phyloP scores from a whole-genome alignment of 106 monocot species.

The Acorus gramineus region DNA sequence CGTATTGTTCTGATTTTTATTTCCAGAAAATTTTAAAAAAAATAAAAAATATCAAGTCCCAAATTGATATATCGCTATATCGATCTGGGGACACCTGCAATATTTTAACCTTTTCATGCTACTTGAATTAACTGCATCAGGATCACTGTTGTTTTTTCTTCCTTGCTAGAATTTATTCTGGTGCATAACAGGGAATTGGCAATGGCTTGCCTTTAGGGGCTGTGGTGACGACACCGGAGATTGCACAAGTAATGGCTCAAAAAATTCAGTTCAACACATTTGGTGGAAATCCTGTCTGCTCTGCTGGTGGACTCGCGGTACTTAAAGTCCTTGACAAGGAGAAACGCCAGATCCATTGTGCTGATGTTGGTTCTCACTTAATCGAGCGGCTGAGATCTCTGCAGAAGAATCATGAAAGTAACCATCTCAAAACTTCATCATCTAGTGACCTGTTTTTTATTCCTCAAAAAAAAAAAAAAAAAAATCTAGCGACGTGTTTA shows the following conservation, averaged over 20 bases:
- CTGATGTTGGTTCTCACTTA: conserved; percentile 71
- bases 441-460: not conserved
- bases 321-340: conserved; percentile 93
- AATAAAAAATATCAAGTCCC: too few relatives aligned
- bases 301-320: conserved; percentile 83
- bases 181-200: conserved; percentile 66
- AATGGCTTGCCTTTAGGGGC: conserved; percentile 96
- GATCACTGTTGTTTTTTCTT: too few relatives aligned
- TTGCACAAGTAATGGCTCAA: conserved; percentile 77
- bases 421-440: not conserved
- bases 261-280: conserved; percentile 94
- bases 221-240: conserved; percentile 95
- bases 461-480: not conserved
- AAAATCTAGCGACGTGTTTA: too few relatives aligned
- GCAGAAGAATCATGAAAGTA: conserved; percentile 86
- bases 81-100: too few relatives aligned
- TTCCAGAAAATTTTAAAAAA: too few relatives aligned
- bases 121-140: too few relatives aligned
- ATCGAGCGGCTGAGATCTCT: conserved; percentile 56
- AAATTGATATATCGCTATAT: too few relatives aligned
- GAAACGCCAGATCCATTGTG: conserved; percentile 72
- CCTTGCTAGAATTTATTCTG: not conserved
- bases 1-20: too few relatives aligned
- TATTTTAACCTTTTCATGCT: too few relatives aligned
- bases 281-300: conserved; percentile 95